phyloP scores from a whole-genome alignment of 2,329 filamentous ascomycete species.

The Apiospora rasikravindrae region DNA sequence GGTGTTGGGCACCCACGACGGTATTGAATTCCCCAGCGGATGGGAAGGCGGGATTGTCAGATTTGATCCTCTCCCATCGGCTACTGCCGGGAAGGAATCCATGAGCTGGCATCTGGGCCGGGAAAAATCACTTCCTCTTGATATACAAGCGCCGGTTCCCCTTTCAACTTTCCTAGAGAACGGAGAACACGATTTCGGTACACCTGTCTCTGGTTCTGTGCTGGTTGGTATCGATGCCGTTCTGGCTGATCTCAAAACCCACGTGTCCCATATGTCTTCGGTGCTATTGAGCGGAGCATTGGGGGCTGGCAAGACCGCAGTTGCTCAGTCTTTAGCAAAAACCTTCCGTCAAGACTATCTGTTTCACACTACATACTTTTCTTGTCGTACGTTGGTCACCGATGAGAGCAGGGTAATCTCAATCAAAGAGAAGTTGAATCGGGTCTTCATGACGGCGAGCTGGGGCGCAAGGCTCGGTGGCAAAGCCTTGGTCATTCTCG shows the following conservation, averaged over 20 bases:
- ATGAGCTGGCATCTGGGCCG: slow-evolving; percentile 77
- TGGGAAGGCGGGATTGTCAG: slow-evolving; percentile 87
- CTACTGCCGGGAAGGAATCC: slow-evolving; percentile 48
- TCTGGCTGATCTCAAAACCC: slow-evolving; percentile 73
- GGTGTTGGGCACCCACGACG: slow-evolving; percentile 66
- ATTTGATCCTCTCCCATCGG: slow-evolving; percentile 66
- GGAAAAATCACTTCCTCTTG: slow-evolving; percentile 74
- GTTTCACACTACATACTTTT: slow-evolving; percentile 84
- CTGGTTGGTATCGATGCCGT: slow-evolving; percentile 86
- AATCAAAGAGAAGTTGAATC: slow-evolving; percentile 85
- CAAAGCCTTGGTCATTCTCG: slow-evolving; percentile 81
- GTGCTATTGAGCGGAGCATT: slow-evolving; percentile 87
- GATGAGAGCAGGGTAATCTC: slow-evolving; percentile 89
- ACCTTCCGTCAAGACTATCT: slow-evolving; percentile 73
- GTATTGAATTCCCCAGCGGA: slow-evolving; percentile 57
- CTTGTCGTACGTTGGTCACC: slow-evolving; percentile 84
- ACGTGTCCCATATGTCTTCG: slow-evolving; percentile 85
- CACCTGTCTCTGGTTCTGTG: slow-evolving; percentile 61
- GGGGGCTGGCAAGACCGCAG: slow-evolving; percentile 86
- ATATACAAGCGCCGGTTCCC: slow-evolving; percentile 76
- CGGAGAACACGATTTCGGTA: slow-evolving; percentile 55
- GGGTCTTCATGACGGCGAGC: slow-evolving; percentile 85
- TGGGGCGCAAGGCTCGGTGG: slow-evolving; percentile 92
- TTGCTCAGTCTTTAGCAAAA: slow-evolving; percentile 78
- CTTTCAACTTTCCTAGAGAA: slow-evolving; percentile 63